phyloP scores from a whole-genome alignment of 1,284 basidiomycete genomes.

The Cerioporus squamosus region DNA sequence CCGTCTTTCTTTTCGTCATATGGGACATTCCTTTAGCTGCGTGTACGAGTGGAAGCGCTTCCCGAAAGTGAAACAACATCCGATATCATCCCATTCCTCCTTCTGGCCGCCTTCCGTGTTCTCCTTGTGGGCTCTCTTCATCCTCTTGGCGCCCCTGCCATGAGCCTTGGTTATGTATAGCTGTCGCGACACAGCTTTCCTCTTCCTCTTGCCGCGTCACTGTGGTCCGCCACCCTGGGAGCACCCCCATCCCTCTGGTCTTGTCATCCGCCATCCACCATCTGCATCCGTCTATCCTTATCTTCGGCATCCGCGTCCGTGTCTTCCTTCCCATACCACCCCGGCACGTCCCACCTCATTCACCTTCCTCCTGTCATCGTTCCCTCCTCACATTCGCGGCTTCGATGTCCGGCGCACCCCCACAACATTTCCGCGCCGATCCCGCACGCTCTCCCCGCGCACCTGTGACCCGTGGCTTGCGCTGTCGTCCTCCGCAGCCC shows the following conservation, averaged over 20 bases:
- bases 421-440: not conserved
- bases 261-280: too few species aligned
- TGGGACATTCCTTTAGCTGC: slow-evolving; percentile 23
- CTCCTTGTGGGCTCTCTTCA: not conserved
- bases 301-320: not conserved
- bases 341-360: not conserved
- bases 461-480: not conserved
- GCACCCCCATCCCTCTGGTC: too few species aligned
- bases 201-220: slow-evolving; percentile 3
- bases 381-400: not conserved
- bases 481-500: not conserved
- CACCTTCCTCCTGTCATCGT: not conserved
- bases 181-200: slow-evolving; percentile 9
- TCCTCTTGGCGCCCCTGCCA: slow-evolving; percentile 6
- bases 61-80: not conserved
- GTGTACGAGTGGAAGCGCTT: slow-evolving; percentile 21
- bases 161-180: slow-evolving; percentile 18
- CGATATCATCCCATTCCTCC: not conserved
- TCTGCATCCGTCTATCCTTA: not conserved
- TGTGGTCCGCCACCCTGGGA: slow-evolving; percentile 3
- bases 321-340: not conserved
- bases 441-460: slow-evolving; percentile 1
- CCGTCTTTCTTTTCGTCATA: slow-evolving; percentile 13
- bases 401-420: not conserved
- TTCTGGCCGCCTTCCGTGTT: not conserved